A percentile compares a stretch with the other conserved stretches of the same genome.
phyloP scores from a whole-genome alignment of 1,284 basidiomycete genomes.

The Tilletia indica region DNA sequence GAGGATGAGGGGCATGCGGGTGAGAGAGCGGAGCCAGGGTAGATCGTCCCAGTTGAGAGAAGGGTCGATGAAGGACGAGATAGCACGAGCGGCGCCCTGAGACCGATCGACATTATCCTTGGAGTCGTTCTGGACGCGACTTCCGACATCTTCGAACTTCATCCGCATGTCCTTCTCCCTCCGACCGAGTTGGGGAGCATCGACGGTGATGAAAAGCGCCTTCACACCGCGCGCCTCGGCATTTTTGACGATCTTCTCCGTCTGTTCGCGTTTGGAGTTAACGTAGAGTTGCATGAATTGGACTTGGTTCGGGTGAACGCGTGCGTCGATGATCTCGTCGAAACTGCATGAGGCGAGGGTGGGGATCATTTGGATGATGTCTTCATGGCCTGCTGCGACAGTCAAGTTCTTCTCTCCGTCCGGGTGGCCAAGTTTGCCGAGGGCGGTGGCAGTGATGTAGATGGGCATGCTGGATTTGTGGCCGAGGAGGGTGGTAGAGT shows the following conservation, averaged over 20 bases:
- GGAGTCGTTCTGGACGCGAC: constrained; percentile 42
- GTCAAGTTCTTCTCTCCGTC: constrained; percentile 64
- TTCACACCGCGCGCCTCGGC: constrained; percentile 81
- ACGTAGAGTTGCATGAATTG: constrained; percentile 63
- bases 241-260: constrained; percentile 77
- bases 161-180: constrained; percentile 91
- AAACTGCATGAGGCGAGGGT: constrained; percentile 85
- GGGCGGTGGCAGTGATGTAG: constrained; percentile 76
- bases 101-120: constrained; percentile 71
- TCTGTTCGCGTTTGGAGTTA: constrained; percentile 77
- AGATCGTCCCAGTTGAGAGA: constrained; percentile 82
- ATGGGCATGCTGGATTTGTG: constrained; percentile 72
- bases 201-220: constrained; percentile 82
- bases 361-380: constrained; percentile 64
- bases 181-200: constrained; percentile 85
- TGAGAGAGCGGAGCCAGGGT: constrained; percentile 82
- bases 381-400: constrained; percentile 73
- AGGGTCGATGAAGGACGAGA: constrained; percentile 92
- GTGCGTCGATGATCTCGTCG: constrained; percentile 76
- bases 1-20: constrained; percentile 75
- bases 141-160: constrained; percentile 76
- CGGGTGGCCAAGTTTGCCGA: constrained; percentile 74
- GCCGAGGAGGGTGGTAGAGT: constrained; percentile 70
- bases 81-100: constrained; percentile 90
- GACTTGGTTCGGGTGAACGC: constrained; percentile 26